Evolutionary conservation across 495 filamentous ascomycete genomes (phyloP).

Genomic region (Lepidopterella palustris): DNA sequence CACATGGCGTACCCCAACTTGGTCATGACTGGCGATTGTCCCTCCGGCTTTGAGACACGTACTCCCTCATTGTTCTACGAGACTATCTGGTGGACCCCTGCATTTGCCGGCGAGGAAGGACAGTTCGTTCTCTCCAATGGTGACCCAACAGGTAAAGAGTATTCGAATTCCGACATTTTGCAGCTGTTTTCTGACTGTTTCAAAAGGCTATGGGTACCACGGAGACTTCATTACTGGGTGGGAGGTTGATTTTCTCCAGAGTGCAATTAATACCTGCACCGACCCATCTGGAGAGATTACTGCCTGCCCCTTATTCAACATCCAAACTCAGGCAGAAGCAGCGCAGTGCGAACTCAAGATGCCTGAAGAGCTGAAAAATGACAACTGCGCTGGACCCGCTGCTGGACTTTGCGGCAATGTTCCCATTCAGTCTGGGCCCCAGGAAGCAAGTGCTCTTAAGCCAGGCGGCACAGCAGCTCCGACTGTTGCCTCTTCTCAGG

Average conservation of each 20-base stretch:
- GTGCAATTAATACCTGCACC: slow-evolving; percentile 47
- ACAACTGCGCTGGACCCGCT: slow-evolving; percentile 36
- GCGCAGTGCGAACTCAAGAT: slow-evolving; percentile 43
- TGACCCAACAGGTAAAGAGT: slow-evolving; percentile 58
- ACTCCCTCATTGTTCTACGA: slow-evolving; percentile 76
- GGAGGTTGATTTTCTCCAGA: slow-evolving; percentile 56
- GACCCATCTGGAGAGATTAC: slow-evolving; percentile 47
- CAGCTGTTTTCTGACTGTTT: slow-evolving; percentile 10
- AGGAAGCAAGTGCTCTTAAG: slow-evolving; percentile 36
- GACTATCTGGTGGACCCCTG: slow-evolving; percentile 74
- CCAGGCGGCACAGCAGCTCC: slow-evolving; percentile 5
- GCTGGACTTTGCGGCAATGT: slow-evolving; percentile 49
- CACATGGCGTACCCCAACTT: slow-evolving; percentile 73
- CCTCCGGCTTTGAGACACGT: slow-evolving; percentile 60
- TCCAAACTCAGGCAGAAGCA: slow-evolving; percentile 43
- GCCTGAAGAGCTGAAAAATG: slow-evolving; percentile 38
- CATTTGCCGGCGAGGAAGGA: slow-evolving; percentile 59
- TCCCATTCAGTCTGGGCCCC: slow-evolving; percentile 47
- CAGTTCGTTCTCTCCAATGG: slow-evolving; percentile 77
- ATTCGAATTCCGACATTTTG: not conserved
- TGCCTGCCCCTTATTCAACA: slow-evolving; percentile 55
- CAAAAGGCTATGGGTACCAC: slow-evolving; percentile 67
- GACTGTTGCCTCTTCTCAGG: not conserved
- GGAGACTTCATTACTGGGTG: slow-evolving; percentile 83
- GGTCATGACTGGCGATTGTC: slow-evolving; percentile 73